Evolutionary conservation across 257 asterid species (phyloP).

Genomic region (Solanum raphanifolium): DNA sequence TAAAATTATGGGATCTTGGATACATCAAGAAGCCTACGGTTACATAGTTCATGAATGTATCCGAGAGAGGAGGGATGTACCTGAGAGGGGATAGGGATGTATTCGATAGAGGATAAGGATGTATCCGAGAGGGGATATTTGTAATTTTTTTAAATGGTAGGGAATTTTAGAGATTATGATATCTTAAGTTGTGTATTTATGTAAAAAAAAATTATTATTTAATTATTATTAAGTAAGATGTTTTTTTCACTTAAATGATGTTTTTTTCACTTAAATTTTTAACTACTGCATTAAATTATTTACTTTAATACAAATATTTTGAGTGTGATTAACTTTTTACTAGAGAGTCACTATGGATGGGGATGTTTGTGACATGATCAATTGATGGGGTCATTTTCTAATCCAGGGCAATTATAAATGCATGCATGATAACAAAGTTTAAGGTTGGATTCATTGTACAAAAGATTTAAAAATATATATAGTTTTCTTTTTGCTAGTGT

Average conservation of each 20-base stretch:
- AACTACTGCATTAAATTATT: not conserved
- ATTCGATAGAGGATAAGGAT: no score
- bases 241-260: not conserved
- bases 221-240: not conserved
- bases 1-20: not conserved
- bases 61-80: not conserved
- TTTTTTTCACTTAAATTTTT: not conserved
- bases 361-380: not conserved
- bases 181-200: not conserved
- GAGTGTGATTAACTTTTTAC: not conserved
- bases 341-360: not conserved
- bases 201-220: not conserved
- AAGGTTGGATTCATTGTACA: not conserved
- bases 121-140: not conserved
- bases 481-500: not conserved
- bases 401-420: not conserved
- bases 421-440: not conserved
- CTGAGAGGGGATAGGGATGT: no score
- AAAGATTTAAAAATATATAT: not conserved
- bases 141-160: not conserved
- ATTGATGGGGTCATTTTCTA: not conserved
- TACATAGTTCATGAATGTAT: not conserved
- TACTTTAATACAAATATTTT: not conserved
- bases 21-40: not conserved
- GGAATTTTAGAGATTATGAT: no score